Base-by-base conservation (phyloP, 2,329 filamentous ascomycete genomes). In the Passalora sequoiae region DNA sequence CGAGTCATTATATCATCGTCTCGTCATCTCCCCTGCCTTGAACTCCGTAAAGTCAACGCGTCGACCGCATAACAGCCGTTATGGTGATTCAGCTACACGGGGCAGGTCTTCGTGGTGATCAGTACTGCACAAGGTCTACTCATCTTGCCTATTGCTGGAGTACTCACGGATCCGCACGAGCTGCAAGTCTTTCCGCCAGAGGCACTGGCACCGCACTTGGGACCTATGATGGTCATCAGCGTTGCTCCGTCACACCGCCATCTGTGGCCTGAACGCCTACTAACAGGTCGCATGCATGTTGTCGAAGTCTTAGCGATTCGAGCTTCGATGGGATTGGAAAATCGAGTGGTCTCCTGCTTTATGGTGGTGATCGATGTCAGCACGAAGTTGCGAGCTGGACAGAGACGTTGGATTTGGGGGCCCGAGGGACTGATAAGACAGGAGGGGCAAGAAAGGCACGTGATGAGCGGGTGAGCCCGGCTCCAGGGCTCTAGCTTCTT, bases 111-210 rank as follows among this genome's bases (percentile, higher is more conserved):
- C n/a, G n/a, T n/a, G n/a, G n/a, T n/a, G n/a, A n/a, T n/a, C n/a
- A n/a, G n/a, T n/a, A n/a, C n/a, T n/a, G n/a, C n/a, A n/a, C n/a
- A n/a, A n/a, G n/a, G n/a, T n/a, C n/a, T n/a, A n/a, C n/a, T n/a
- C n/a, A n/a, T n/a, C n/a, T n/a, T n/a, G n/a, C n/a, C n/a, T n/a
- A n/a, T n/a, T n/a, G n/a, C n/a, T n/a, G n/a, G n/a, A n/a, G n/a
- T n/a, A 16, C 59, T 40, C 47, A 62, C 59, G 15, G 60, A 54
- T 39, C 60, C 60, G 48, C 60, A 62, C 20, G 55, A 57, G 20
- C 57, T 47, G 45, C 61, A 64, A 8, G 58, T 59, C 57, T 64
- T 64, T 31, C 54, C 55, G 28, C 57, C 52, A 24, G 53, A 45
- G 32, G 58, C 48, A 22, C 50, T 43, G 16, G 59, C 53, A 40